Conservation (phyloP, 2,329 filamentous ascomycete species). For the Ascochyta clinopodiicola region DNA sequence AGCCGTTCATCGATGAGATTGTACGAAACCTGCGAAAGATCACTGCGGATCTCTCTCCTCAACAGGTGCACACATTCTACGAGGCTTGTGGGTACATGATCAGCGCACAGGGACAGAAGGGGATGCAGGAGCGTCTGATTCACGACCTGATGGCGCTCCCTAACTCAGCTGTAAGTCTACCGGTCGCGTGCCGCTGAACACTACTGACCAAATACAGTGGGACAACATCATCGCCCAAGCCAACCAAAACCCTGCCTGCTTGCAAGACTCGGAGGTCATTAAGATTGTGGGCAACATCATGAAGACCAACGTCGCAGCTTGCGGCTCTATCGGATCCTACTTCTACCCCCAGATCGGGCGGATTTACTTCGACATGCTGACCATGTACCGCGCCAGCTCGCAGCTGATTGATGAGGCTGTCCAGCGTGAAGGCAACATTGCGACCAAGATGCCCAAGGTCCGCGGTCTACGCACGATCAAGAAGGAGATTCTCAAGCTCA, state of each 20-base stretch:
- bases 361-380: slow-evolving; percentile 98
- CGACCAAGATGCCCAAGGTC: slow-evolving; percentile 96
- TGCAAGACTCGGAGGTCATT: slow-evolving; percentile 93
- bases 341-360: slow-evolving; percentile 98
- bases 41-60: slow-evolving; percentile 90
- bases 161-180: slow-evolving; percentile 70
- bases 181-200: not conserved
- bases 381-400: slow-evolving; percentile 98
- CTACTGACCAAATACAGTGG: slow-evolving; percentile 62
- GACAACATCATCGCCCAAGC: slow-evolving; percentile 91
- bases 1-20: slow-evolving; percentile 98
- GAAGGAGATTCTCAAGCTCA: slow-evolving; percentile 98
- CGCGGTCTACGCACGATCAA: slow-evolving; percentile 96
- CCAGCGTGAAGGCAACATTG: slow-evolving; percentile 85
- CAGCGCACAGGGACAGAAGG: slow-evolving; percentile 93
- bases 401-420: slow-evolving; percentile 94
- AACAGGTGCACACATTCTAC: slow-evolving; percentile 98
- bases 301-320: slow-evolving; percentile 99
- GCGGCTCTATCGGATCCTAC: slow-evolving; percentile 93
- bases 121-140: slow-evolving; percentile 89
- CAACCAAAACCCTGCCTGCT: slow-evolving; percentile 80
- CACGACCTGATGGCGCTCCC: slow-evolving; percentile 91
- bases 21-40: slow-evolving; percentile 95
- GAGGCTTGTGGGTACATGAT: slow-evolving; percentile 99
- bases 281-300: slow-evolving; percentile 99